Evolutionary conservation across 2,329 filamentous ascomycete genomes (phyloP), one percentile per base, ranked within the genome.

Genomic region (Calonectria henricotiae): DNA sequence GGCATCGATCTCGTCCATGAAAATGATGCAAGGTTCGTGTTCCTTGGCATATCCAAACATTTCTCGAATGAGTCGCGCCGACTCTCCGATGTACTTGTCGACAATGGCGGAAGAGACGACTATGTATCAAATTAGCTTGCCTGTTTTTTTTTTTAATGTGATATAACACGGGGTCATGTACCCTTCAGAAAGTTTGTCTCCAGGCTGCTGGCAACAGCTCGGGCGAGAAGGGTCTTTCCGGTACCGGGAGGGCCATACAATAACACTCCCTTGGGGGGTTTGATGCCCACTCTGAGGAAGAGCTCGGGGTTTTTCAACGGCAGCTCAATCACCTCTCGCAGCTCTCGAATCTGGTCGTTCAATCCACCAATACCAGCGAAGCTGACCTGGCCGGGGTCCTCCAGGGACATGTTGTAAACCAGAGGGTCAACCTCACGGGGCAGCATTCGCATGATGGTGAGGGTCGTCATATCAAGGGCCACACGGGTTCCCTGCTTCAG

Each of bases 41-140:
- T 99, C 97, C 85, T 98, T 98, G 79, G 97, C 96, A 80, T 99
- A 99, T 69, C 96, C 97, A 80, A 99, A 99, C 97, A 99, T 99
- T 84, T 99, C 96, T 82, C 96, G 92, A 80, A 99, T 99, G 75
- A 99, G 88, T 75, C 97, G 93, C 43, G 96, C 96, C 12, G 96
- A 99, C 85, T 99, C 96, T 83, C 96, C 96, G 74, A 99, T 99
- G 82, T 99, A 99, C 84, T 99, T 99, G 88, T 99, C 97, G 73
- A 99, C 96, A 80, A 99, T 99, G 32, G 96, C 97, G 49, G 96
- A 99, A 4, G 96, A 98, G 35, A 99, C 96, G 72, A 99, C 96
- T 97, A 76, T 30, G 5, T 27, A 8, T 39, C 9, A 3, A 8
- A 67, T 82, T 49, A 81, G 77, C 68, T 54, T 54, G 13, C 30